Conservation (phyloP, 768 basidiomycete species). For the Asterophora lycoperdoides region DNA sequence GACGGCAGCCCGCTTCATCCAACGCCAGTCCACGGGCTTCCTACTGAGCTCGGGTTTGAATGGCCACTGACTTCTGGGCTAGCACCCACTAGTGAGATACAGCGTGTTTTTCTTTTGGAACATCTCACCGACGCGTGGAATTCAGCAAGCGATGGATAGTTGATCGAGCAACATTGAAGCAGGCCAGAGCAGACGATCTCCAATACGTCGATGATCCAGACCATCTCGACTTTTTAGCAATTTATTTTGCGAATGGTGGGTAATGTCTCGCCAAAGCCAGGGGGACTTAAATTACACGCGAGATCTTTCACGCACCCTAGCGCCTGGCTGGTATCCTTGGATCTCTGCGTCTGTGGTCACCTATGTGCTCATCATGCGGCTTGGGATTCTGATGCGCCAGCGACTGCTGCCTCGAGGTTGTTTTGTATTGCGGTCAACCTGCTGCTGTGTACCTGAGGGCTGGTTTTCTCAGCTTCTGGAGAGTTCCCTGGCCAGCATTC, state of each 20-base stretch:
- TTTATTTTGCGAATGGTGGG: constrained; percentile 85
- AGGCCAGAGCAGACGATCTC: constrained; percentile 74
- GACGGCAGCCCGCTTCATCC: constrained; percentile 2
- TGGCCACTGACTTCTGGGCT: constrained; percentile 91
- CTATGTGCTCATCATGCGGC: no score
- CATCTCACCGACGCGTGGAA: constrained; percentile 14
- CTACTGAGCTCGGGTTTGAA: constrained; percentile 22
- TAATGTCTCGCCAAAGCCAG: background rate
- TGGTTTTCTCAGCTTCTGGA: no score
- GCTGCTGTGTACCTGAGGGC: no score
- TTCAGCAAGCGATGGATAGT: constrained; percentile 88
- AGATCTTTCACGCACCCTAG: no score
- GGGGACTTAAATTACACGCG: no score
- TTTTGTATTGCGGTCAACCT: no score
- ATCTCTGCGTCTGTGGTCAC: no score
- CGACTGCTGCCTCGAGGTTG: no score
- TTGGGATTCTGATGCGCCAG: no score
- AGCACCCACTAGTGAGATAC: constrained; percentile 81
- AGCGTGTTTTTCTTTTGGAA: constrained; percentile 9
- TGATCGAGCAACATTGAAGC: constrained; percentile 68
- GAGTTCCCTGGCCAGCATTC: no score
- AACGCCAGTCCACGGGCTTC: background rate
- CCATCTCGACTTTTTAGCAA: constrained; percentile 71
- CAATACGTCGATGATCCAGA: constrained; percentile 78
- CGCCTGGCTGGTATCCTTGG: no score